A percentile compares a stretch with the other conserved stretches of the same genome.
These are phyloP conservation scores for Cercospora beticola DNA, from an alignment of 2,329 filamentous ascomycete species.

Conservation along the genomic window DNA sequence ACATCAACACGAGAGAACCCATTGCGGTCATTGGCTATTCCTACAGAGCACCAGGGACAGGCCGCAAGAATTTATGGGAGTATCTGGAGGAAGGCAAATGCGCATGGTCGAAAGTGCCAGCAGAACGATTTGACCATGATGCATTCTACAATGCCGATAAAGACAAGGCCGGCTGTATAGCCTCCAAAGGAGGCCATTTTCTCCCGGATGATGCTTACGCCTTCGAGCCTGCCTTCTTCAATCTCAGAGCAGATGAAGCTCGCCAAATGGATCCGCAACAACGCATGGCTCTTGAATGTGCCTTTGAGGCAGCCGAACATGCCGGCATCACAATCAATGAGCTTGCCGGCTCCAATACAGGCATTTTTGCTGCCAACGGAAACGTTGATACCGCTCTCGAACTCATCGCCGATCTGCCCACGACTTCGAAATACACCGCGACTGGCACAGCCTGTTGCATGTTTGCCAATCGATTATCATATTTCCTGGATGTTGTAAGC, in stretches of 20 bases:
- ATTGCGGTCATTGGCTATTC: constrained; percentile 4
- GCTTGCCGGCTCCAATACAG: constrained; percentile 13
- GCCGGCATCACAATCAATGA: constrained; percentile 45
- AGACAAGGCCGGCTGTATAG: constrained; percentile 1
- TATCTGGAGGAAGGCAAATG: neutral
- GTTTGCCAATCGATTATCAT: constrained; percentile 25
- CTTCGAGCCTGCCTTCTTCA: constrained; percentile 17
- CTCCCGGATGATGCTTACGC: constrained; percentile 7
- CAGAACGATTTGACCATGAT: constrained; percentile 25
- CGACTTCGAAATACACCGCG: neutral
- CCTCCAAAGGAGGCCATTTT: constrained; percentile 7
- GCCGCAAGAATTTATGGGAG: neutral
- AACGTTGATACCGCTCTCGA: neutral
- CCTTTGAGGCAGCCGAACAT: constrained; percentile 8
- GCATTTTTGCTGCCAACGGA: constrained; percentile 19
- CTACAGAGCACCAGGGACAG: constrained; percentile 1
- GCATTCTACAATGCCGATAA: constrained; percentile 23
- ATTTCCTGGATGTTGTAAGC: constrained; percentile 19
- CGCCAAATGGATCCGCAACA: constrained; percentile 16
- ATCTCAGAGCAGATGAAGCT: constrained; percentile 7
- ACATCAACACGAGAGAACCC: neutral
- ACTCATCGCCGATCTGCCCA: neutral
- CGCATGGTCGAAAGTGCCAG: constrained; percentile 17
- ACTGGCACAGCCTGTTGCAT: neutral
- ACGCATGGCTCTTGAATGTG: constrained; percentile 13